Conservation (phyloP, 2,329 filamentous ascomycete species). For the Sphaerulina musiva region DNA sequence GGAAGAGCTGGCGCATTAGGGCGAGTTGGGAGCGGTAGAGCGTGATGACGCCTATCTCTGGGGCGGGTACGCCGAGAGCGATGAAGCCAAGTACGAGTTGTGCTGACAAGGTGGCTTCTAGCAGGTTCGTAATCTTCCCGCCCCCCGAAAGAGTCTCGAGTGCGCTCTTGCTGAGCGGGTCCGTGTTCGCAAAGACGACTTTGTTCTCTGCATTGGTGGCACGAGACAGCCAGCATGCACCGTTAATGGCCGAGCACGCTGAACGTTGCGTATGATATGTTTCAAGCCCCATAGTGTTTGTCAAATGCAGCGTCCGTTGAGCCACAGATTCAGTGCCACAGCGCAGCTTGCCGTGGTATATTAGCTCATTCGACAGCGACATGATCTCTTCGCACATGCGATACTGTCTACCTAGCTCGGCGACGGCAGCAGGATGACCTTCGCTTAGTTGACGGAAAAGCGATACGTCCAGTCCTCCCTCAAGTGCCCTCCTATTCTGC, state of each 20-base stretch:
- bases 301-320: slow-evolving; percentile 59
- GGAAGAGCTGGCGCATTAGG: slow-evolving; percentile 66
- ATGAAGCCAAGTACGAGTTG: slow-evolving; percentile 78
- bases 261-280: slow-evolving; percentile 28
- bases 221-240: slow-evolving; percentile 67
- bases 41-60: slow-evolving; percentile 87
- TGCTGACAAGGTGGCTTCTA: slow-evolving; percentile 70
- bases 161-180: slow-evolving; percentile 57
- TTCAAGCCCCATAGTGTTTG: slow-evolving; percentile 38
- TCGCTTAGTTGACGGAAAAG: slow-evolving; percentile 93
- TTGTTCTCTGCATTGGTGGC: slow-evolving; percentile 64
- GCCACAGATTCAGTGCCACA: slow-evolving; percentile 78
- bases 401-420: slow-evolving; percentile 91
- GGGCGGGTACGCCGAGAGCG: slow-evolving; percentile 63
- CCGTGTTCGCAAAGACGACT: slow-evolving; percentile 85
- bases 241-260: slow-evolving; percentile 1
- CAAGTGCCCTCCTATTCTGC: slow-evolving; percentile 78
- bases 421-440: slow-evolving; percentile 75
- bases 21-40: slow-evolving; percentile 92
- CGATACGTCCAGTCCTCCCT: slow-evolving; percentile 83
- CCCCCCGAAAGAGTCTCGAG: slow-evolving; percentile 55
- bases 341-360: slow-evolving; percentile 84
- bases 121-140: slow-evolving; percentile 79
- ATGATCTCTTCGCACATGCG: slow-evolving; percentile 98
- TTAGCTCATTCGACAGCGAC: slow-evolving; percentile 83